A percentile compares a stretch with the other conserved stretches of the same genome.
Conservation (phyloP, 2,329 filamentous ascomycete genomes). For the Chrysosporium queenslandicum region DNA sequence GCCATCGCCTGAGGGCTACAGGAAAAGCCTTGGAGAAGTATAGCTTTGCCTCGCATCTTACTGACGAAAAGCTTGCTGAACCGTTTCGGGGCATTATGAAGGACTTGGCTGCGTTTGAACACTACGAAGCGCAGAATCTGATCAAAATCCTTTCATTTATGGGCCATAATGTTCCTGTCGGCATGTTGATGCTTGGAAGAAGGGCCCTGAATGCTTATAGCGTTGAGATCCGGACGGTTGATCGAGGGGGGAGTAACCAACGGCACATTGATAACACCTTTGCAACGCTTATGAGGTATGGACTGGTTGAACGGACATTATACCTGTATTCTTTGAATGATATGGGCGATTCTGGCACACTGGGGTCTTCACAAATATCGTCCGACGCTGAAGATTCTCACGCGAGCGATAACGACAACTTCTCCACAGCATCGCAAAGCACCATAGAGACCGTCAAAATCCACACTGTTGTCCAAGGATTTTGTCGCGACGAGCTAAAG, state of each 20-base stretch:
- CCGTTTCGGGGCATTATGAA: constrained; percentile 41
- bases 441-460: constrained; percentile 40
- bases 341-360: constrained; percentile 9
- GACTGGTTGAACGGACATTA: constrained; percentile 35
- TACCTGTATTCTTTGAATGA: constrained; percentile 25
- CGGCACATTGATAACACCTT: constrained; percentile 39
- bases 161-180: constrained; percentile 55
- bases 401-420: constrained; percentile 28
- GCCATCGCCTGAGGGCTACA: constrained; percentile 51
- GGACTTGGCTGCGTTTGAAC: constrained; percentile 33
- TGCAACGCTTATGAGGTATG: constrained; percentile 38
- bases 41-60: constrained; percentile 46
- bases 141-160: constrained; percentile 57
- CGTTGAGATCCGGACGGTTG: constrained; percentile 23
- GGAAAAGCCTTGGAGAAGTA: constrained; percentile 54
- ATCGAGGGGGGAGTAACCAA: constrained; percentile 20
- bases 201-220: constrained; percentile 22
- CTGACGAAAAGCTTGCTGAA: constrained; percentile 45
- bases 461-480: constrained; percentile 40
- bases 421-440: constrained; percentile 25
- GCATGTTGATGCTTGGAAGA: constrained; percentile 50
- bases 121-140: constrained; percentile 51
- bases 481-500: constrained; percentile 39
- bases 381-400: constrained; percentile 19
- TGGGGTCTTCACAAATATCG: constrained; percentile 3